These are phyloP conservation scores for Cyphellophora europaea DNA, from an alignment of 2,329 filamentous ascomycete species.

Conservation along the genomic window DNA sequence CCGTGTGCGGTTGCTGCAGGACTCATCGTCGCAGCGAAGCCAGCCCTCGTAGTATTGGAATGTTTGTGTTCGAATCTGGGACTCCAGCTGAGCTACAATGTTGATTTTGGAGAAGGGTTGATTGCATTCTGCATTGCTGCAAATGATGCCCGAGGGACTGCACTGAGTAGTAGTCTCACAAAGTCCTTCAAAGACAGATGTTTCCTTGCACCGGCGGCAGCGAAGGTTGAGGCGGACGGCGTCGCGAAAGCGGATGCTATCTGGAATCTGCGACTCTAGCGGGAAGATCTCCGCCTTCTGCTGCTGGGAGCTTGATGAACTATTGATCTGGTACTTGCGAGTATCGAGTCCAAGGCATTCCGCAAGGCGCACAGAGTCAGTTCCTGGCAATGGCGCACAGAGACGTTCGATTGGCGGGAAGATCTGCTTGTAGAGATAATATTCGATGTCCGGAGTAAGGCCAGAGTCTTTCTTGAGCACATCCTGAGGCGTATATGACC, in stretches of 20 bases:
- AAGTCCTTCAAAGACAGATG: conserved; percentile 69
- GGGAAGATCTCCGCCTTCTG: conserved; percentile 68
- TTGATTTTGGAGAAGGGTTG: conserved; percentile 59
- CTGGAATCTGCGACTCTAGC: conserved; percentile 87
- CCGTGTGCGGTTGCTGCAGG: conserved; percentile 76
- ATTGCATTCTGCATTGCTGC: conserved; percentile 54
- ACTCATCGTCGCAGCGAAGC: conserved; percentile 81
- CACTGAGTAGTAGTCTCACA: conserved; percentile 48
- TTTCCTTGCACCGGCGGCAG: conserved; percentile 70
- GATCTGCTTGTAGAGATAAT: conserved; percentile 97
- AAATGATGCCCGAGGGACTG: conserved; percentile 66
- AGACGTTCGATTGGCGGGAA: conserved; percentile 96
- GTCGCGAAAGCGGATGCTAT: conserved; percentile 78
- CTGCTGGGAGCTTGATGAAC: conserved; percentile 42
- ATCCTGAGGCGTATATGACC: conserved; percentile 79
- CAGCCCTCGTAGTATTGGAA: conserved; percentile 85
- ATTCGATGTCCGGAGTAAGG: conserved; percentile 85
- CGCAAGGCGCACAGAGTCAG: conserved; percentile 78
- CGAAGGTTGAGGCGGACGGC: conserved; percentile 67
- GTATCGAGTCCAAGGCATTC: conserved; percentile 90
- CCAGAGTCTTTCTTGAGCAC: conserved; percentile 66
- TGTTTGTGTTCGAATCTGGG: conserved; percentile 68
- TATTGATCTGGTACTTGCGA: conserved; percentile 70
- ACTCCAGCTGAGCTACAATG: conserved; percentile 78
- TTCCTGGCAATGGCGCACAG: conserved; percentile 89